Base-by-base conservation (phyloP, 257 asterid genomes). In the Striga asiatica region DNA sequence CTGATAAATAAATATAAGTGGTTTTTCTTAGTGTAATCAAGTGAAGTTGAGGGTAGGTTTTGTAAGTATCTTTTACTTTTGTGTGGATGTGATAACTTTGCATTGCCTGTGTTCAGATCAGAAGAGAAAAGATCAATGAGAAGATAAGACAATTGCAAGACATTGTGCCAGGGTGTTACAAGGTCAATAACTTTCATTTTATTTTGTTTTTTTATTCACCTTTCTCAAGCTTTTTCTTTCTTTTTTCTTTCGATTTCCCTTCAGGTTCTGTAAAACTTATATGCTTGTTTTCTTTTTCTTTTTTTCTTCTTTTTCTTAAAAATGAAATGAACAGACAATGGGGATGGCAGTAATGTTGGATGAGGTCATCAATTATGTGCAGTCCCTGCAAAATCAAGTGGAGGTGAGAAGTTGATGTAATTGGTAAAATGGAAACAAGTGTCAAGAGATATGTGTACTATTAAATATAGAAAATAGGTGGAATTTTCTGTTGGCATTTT, bases 321-420 rank as follows among this genome's bases (percentile, higher is more conserved):
- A 29, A 47, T 54, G 8, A 35, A 62, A 67, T 76, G 65, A 50
- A 62, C 94, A 88, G 96, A 78, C 82, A 17, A 84, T 84, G 96
- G 96, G 94, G 54, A 87, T 87, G 96, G 80, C 96, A 21, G 84
- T 78, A 5, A 84, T 88, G 96, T 69, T 88, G 77, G 96, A 88
- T 70, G 93, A 87, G 76, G 83, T 83, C 21, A 87, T 81, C 60
- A 87, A 77, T 45, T 87, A 87, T 46, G 94, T 87, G 18, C 96
- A 81, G 18, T 87, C 94, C 27, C 76, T 87, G 69, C 96, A 87
- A 70, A 88, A 78, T 66, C 96, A 88, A 71, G 94, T 88, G 2
- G 96, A 88, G 88, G 96, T 88, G 35, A 72, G 81, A 42, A 35
- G 23, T 25, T 1, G 3, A 21, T 41, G 35, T 7, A 29, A 29